phyloP scores from a whole-genome alignment of 129 eudicot genomes.

The Heracleum sosnowskyi region DNA sequence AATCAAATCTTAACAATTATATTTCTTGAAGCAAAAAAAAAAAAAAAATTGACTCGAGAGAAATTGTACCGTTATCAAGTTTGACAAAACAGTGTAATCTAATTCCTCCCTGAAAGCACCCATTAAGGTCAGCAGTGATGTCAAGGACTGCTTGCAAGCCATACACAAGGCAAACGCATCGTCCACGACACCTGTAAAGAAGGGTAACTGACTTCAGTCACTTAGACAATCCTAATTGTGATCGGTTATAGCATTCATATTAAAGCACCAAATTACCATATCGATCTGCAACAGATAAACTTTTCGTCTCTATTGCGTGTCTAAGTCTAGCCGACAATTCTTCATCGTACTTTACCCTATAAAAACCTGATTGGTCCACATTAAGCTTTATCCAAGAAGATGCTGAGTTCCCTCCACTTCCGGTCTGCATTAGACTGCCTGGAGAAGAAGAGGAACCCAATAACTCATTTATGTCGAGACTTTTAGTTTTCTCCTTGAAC shows the following conservation, averaged over 20 bases:
- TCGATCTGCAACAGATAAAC: constrained; percentile 70
- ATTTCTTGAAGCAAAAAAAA: not conserved
- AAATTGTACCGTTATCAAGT: constrained; percentile 56
- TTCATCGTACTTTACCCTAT: constrained; percentile 89
- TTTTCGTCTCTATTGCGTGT: constrained; percentile 67
- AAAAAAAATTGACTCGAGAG: not conserved
- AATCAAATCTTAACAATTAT: not conserved
- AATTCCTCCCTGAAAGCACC: constrained; percentile 79
- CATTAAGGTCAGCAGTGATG: constrained; percentile 78
- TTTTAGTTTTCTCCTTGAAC: constrained; percentile 48
- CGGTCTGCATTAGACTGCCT: constrained; percentile 15
- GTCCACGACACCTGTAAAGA: constrained; percentile 71
- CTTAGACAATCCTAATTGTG: not conserved
- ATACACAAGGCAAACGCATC: constrained; percentile 80
- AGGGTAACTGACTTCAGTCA: not conserved
- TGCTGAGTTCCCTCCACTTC: constrained; percentile 11
- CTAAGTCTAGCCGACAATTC: constrained; percentile 64
- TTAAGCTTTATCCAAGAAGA: constrained; percentile 78
- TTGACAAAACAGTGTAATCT: constrained; percentile 82
- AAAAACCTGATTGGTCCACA: constrained; percentile 88
- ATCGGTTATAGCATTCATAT: not conserved
- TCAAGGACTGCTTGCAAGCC: constrained; percentile 73
- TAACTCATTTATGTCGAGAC: constrained; percentile 31
- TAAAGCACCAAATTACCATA: constrained; percentile 42
- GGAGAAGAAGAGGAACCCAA: constrained; percentile 26